A percentile compares a stretch with the other conserved stretches of the same genome.
Evolutionary conservation across 768 basidiomycete genomes (phyloP).

Genomic region (Fistulinella prunicolor): DNA sequence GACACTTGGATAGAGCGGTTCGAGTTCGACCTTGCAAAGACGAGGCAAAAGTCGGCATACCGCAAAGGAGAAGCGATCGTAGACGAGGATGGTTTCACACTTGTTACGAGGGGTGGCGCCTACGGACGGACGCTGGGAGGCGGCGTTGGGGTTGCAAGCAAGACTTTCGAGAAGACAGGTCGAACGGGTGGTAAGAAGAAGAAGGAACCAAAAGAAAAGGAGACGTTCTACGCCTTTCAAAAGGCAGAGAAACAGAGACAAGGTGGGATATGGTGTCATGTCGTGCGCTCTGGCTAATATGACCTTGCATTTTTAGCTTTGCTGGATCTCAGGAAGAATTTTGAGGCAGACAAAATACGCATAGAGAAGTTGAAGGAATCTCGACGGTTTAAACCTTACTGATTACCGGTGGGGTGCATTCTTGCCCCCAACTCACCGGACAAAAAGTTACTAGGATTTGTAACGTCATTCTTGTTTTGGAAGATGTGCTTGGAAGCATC

Average conservation of each 20-base stretch:
- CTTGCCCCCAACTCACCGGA: neutral
- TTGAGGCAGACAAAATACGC: slow-evolving; percentile 81
- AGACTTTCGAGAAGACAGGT: slow-evolving; percentile 45
- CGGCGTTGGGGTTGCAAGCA: slow-evolving; percentile 63
- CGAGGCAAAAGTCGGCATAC: slow-evolving; percentile 62
- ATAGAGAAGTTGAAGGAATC: slow-evolving; percentile 54
- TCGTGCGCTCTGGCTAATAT: neutral
- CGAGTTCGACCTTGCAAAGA: slow-evolving; percentile 59
- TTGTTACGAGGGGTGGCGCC: slow-evolving; percentile 89
- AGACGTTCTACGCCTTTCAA: slow-evolving; percentile 87
- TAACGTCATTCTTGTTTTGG: too few species aligned
- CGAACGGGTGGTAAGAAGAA: slow-evolving; percentile 41
- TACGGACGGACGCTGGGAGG: slow-evolving; percentile 88
- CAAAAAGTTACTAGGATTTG: neutral
- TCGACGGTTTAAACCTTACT: slow-evolving; percentile 87
- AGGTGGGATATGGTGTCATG: slow-evolving; percentile 43
- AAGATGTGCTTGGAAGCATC: too few species aligned
- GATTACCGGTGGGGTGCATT: slow-evolving; percentile 15
- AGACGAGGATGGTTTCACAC: slow-evolving; percentile 92
- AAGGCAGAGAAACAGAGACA: slow-evolving; percentile 84
- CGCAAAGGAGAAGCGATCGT: slow-evolving; percentile 85
- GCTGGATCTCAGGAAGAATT: slow-evolving; percentile 65
- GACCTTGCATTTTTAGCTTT: slow-evolving; percentile 38
- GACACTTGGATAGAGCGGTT: slow-evolving; percentile 74
- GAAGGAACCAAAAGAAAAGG: slow-evolving; percentile 66